A percentile compares a stretch with the other conserved stretches of the same genome.
Conservation (phyloP, 2,329 filamentous ascomycete species). For the Ophiostoma novo-ulmi region DNA sequence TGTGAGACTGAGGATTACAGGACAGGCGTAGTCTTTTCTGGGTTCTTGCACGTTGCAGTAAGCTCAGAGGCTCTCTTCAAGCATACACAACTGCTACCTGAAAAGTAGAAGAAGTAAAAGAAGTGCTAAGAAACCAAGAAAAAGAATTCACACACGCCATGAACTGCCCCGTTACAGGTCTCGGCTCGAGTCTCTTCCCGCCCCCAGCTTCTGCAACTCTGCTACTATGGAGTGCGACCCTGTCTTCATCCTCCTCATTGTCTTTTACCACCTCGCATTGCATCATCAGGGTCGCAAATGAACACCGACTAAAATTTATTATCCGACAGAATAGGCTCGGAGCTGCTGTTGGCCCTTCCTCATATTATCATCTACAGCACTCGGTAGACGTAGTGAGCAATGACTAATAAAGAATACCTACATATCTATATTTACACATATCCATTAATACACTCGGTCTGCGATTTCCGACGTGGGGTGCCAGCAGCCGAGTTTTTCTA, state of each 20-base stretch:
- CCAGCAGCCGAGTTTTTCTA: not conserved
- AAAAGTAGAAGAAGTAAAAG: not conserved
- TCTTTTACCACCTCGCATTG: not conserved
- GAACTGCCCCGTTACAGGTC: slow-evolving; percentile 7
- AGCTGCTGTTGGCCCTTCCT: not conserved
- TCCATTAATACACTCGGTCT: not conserved
- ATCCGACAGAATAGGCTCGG: not conserved
- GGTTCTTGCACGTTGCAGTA: not conserved
- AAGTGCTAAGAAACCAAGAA: not conserved
- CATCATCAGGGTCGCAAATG: not conserved
- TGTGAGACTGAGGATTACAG: too few relatives aligned
- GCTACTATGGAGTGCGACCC: not conserved
- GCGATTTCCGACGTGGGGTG: slow-evolving; percentile 5
- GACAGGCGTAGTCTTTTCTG: not conserved
- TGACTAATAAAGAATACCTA: too few relatives aligned
- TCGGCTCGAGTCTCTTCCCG: slow-evolving; percentile 8
- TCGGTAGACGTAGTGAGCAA: too few relatives aligned
- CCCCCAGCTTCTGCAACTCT: slow-evolving; percentile 11
- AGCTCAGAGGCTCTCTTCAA: not conserved
- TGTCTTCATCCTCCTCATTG: not conserved
- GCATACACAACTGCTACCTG: not conserved
- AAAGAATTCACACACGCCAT: slow-evolving; percentile 1
- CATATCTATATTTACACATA: not conserved
- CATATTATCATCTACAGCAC: not conserved
- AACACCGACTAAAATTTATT: not conserved